Base-by-base conservation (phyloP, 2,329 filamentous ascomycete species). In the Monosporascus sp. region DNA sequence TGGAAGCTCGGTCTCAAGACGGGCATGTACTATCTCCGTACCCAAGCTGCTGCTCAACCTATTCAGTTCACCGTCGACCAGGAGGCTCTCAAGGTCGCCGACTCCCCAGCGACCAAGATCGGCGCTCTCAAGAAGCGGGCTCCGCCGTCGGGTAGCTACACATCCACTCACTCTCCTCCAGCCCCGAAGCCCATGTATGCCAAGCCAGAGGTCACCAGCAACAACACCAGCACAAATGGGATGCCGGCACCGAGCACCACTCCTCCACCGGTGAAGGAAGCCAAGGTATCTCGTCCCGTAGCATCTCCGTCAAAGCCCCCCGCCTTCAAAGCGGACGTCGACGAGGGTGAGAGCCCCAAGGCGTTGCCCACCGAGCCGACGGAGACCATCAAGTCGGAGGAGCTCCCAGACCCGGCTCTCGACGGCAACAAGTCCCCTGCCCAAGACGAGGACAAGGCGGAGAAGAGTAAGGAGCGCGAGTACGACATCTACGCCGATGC, bases 1-100 rank as follows among this genome's bases (percentile, higher is more conserved):
- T 99, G 94, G 94, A 99, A 97, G 82, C 86, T 97, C 61, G 94
- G 94, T 68, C 84, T 99, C 63, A 99, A 99, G 88, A 99, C 94
- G 37, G 94, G 94, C 78, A 97, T 99, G 94, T 99, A 99, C 86
- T 99, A 99, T 76, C 86, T 99, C 64, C 91, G 94, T 66, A 99
- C 94, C 48, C 94, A 96, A 85, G 94, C 94, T 59, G 94, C 94
- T 37, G 92, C 92, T 19, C 91, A 92, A 47, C 94, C 94, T 51
- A 99, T 99, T 62, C 94, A 99, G 74, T 99, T 99, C 79, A 99
- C 94, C 5, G 94, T 99, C 68, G 94, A 99, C 70, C 93, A 99
- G 74, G 90, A 96, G 74, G 89, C 90, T 53, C 85, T 99, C 63
- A 90, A 91, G 77, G 85, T 96, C 47, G 84, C 84, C 40, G 94